Conservation (phyloP, 169 alveolate genomes). For the Babesia gibsoni region DNA sequence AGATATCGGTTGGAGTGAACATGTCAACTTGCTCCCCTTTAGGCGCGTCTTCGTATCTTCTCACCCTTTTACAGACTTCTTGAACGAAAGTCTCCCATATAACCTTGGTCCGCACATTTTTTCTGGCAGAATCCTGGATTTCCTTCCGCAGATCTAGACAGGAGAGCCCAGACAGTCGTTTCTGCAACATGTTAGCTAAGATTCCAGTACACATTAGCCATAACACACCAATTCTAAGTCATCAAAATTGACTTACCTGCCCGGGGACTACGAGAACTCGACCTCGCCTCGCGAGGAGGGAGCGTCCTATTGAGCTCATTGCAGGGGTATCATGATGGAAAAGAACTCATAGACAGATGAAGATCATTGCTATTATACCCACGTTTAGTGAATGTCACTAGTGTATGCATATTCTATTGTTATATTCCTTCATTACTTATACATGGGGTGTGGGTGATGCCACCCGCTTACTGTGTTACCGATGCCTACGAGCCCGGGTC, state of each 20-base stretch:
- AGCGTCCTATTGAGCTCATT: conserved; percentile 27
- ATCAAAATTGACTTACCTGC: conserved; percentile 13
- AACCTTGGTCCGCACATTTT: conserved; percentile 32
- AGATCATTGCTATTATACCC: too few relatives aligned
- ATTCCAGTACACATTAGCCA: neutral
- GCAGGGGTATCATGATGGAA: neutral
- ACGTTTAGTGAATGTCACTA: neutral
- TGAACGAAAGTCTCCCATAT: conserved; percentile 55
- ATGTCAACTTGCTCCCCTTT: conserved; percentile 16
- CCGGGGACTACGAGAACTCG: conserved; percentile 37
- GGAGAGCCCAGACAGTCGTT: conserved; percentile 51
- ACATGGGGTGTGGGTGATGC: neutral
- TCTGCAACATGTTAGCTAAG: conserved; percentile 10
- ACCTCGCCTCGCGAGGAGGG: conserved; percentile 31
- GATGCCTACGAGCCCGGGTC: neutral
- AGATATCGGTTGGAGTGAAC: conserved; percentile 63
- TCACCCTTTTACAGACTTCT: conserved; percentile 43
- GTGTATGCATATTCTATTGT: neutral
- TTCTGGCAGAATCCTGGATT: conserved; percentile 54
- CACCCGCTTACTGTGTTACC: conserved; percentile 13
- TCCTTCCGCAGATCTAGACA: conserved; percentile 63
- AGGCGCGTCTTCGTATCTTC: neutral
- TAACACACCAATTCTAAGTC: neutral
- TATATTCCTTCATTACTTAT: neutral
- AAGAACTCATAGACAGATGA: too few relatives aligned